Evolutionary conservation across 1,284 basidiomycete species (phyloP).

Genomic region (Austropuccinia psidii): DNA sequence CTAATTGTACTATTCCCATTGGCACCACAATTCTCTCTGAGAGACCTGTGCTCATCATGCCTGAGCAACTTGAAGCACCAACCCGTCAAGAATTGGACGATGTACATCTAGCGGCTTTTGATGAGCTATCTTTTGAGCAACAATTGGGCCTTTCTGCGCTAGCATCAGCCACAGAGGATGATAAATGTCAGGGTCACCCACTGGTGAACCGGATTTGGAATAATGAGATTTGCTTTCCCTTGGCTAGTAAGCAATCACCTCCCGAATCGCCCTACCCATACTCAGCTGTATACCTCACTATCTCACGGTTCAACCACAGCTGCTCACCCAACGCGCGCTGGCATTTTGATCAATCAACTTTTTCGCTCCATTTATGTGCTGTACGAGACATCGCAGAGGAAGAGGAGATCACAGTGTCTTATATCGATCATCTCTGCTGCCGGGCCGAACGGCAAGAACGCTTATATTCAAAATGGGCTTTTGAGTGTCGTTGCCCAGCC

Average conservation of each 20-base stretch:
- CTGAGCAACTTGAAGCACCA: neutral
- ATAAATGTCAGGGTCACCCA: neutral
- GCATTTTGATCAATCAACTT: neutral
- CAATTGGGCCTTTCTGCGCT: neutral
- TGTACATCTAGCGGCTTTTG: neutral
- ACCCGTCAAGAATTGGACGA: neutral
- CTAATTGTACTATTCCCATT: neutral
- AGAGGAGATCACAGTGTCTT: neutral
- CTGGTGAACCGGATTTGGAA: constrained; percentile 3
- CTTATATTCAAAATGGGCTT: neutral
- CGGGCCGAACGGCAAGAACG: neutral
- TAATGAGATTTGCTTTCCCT: neutral
- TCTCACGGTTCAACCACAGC: constrained; percentile 1
- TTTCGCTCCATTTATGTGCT: neutral
- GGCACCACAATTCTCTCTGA: neutral
- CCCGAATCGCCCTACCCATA: neutral
- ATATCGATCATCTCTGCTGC: neutral
- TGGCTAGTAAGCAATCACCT: neutral
- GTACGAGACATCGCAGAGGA: neutral
- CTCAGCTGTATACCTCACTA: neutral
- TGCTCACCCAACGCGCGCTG: neutral
- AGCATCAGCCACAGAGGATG: neutral
- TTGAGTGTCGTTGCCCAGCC: neutral
- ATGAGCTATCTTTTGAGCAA: neutral
- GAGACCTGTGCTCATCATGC: neutral